These are phyloP conservation scores for Fraxinus xanthoxyloides DNA, from an alignment of 305 asterid genomes.

Conservation along the genomic window DNA sequence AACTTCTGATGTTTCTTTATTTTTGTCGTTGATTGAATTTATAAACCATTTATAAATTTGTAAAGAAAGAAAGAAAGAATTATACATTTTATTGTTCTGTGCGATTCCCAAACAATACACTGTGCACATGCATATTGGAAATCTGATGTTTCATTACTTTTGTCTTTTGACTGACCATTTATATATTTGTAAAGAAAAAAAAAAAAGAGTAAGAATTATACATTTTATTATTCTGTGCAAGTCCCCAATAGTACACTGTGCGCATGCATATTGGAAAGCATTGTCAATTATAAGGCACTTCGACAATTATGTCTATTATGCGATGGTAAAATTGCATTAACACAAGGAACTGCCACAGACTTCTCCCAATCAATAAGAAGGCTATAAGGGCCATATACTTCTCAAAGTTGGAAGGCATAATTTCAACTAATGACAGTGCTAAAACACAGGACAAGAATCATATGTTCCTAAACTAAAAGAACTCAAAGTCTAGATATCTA, in stretches of 20 bases:
- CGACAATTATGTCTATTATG: background rate
- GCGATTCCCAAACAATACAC: background rate
- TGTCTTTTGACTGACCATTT: background rate
- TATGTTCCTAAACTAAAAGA: constrained; percentile 60
- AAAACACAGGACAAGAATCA: constrained; percentile 30
- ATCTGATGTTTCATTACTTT: background rate
- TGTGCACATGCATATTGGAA: no score
- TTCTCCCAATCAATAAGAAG: background rate
- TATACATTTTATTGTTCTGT: background rate
- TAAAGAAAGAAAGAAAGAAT: background rate
- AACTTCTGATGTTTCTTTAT: background rate
- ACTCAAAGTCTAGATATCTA: constrained; percentile 95
- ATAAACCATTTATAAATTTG: background rate
- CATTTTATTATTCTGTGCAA: background rate
- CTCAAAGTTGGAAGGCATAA: constrained; percentile 20
- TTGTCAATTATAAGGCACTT: background rate
- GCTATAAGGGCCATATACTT: background rate
- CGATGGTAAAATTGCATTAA: background rate
- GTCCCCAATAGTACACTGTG: background rate
- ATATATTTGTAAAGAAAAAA: background rate
- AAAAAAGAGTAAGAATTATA: background rate
- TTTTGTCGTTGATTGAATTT: background rate
- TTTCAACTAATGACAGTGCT: constrained; percentile 26
- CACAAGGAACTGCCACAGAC: background rate
- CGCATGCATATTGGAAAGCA: background rate